A percentile compares a stretch with the other conserved stretches of the same genome.
These are phyloP conservation scores for Ocimum tenuiflorum DNA, from an alignment of 257 asterid species.

Conservation along the genomic window DNA sequence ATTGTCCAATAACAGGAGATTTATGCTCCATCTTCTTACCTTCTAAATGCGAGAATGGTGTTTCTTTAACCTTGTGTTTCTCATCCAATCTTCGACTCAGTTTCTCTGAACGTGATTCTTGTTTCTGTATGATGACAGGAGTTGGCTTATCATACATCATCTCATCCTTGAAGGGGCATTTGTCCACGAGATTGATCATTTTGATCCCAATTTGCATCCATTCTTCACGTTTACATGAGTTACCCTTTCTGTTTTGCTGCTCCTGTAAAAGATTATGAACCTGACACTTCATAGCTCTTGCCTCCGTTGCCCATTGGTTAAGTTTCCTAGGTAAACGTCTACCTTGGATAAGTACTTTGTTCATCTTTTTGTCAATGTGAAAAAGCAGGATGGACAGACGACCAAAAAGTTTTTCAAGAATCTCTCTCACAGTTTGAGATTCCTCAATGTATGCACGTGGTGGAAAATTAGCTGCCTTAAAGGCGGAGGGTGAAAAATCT, in stretches of 20 bases:
- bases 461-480: not conserved
- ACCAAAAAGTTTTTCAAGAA: conserved; percentile 11
- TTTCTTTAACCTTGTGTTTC: not conserved
- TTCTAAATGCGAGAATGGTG: too few relatives aligned
- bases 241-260: not conserved
- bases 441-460: not conserved
- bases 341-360: conserved; percentile 11
- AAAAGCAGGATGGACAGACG: conserved; percentile 10
- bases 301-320: conserved; percentile 10
- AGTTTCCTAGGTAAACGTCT: conserved; percentile 10
- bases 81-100: not conserved
- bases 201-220: conserved; percentile 4
- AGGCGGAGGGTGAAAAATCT: not conserved
- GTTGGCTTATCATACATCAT: conserved; percentile 13
- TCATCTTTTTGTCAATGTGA: conserved; percentile 10
- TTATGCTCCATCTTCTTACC: too few relatives aligned
- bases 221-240: not conserved
- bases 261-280: conserved; percentile 7
- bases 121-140: not conserved
- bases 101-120: not conserved
- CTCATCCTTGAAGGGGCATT: conserved; percentile 14
- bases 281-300: conserved; percentile 11
- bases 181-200: conserved; percentile 13
- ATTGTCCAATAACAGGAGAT: not conserved
- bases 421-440: conserved; percentile 4